phyloP scores from a whole-genome alignment of 164 flowering plant genomes.

The Dillenia suffruticosa region DNA sequence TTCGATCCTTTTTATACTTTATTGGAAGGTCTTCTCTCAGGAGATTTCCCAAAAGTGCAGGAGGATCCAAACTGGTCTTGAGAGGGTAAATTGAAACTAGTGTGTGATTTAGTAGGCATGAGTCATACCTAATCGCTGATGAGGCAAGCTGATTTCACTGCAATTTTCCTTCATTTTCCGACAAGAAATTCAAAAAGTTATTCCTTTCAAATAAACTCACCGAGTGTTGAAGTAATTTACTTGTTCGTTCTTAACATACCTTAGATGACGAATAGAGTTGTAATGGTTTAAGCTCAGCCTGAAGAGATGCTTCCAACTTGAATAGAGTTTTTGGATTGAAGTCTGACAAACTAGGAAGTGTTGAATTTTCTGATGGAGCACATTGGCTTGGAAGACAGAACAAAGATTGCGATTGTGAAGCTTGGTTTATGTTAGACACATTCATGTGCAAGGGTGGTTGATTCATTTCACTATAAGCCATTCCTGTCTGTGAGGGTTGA shows the following conservation, averaged over 20 bases:
- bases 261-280: constrained; percentile 25
- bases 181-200: too few relatives aligned
- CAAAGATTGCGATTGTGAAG: constrained; percentile 11
- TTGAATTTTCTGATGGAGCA: constrained; percentile 20
- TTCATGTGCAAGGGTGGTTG: constrained; percentile 20
- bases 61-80: neutral
- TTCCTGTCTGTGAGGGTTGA: constrained; percentile 38
- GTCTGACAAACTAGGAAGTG: constrained; percentile 16
- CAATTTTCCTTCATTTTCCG: constrained; percentile 27
- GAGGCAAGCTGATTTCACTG: constrained; percentile 22
- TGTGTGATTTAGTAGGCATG: constrained; percentile 19
- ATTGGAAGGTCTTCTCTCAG: neutral
- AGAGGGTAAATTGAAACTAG: neutral
- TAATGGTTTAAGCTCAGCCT: constrained; percentile 31
- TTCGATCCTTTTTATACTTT: neutral
- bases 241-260: constrained; percentile 19
- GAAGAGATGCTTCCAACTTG: constrained; percentile 32
- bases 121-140: constrained; percentile 19
- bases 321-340: constrained; percentile 27
- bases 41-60: too few relatives aligned
- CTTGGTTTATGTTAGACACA: constrained; percentile 23
- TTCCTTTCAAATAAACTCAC: constrained; percentile 5
- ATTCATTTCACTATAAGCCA: constrained; percentile 30
- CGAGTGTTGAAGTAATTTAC: neutral
- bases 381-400: constrained; percentile 28